Conservation (phyloP, 2,329 filamentous ascomycete species). For the Metarhizium robertsii region DNA sequence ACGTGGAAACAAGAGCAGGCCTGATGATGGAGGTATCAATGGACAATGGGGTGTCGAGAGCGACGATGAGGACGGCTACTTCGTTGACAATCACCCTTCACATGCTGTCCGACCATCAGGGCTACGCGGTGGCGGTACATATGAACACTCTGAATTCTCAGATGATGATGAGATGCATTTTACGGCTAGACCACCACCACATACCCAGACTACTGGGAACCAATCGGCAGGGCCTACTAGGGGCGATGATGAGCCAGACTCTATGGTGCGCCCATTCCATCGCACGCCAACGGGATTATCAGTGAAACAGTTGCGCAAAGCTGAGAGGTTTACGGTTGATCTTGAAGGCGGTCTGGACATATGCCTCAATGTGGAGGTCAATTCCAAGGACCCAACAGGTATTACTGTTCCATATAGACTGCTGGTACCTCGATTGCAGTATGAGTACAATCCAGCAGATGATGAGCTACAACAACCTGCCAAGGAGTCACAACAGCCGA, state of each 20-base stretch:
- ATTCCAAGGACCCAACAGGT: constrained; percentile 73
- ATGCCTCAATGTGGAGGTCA: constrained; percentile 81
- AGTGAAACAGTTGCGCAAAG: constrained; percentile 48
- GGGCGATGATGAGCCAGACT: constrained; percentile 7
- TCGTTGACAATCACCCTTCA: constrained; percentile 12
- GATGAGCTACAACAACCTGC: constrained; percentile 18
- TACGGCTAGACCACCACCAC: constrained; percentile 28
- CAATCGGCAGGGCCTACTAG: constrained; percentile 10
- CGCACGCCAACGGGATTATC: constrained; percentile 63
- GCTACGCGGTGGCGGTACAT: constrained; percentile 31
- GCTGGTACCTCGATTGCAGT: constrained; percentile 69
- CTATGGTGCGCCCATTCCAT: constrained; percentile 40
- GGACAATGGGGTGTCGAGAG: constrained; percentile 40
- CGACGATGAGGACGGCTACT: constrained; percentile 28
- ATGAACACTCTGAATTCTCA: constrained; percentile 36
- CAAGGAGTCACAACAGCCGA: constrained; percentile 21
- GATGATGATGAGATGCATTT: constrained; percentile 51
- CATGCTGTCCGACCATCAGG: constrained; percentile 18
- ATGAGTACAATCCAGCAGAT: constrained; percentile 38
- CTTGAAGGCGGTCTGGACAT: constrained; percentile 80
- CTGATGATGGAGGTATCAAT: constrained; percentile 46
- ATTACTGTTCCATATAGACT: constrained; percentile 82
- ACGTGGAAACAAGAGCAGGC: constrained; percentile 28
- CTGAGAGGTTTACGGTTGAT: constrained; percentile 53
- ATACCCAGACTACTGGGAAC: constrained; percentile 20